Evolutionary conservation across 306 rosid species (phyloP).

Genomic region (Pachyrhizus erosus): DNA sequence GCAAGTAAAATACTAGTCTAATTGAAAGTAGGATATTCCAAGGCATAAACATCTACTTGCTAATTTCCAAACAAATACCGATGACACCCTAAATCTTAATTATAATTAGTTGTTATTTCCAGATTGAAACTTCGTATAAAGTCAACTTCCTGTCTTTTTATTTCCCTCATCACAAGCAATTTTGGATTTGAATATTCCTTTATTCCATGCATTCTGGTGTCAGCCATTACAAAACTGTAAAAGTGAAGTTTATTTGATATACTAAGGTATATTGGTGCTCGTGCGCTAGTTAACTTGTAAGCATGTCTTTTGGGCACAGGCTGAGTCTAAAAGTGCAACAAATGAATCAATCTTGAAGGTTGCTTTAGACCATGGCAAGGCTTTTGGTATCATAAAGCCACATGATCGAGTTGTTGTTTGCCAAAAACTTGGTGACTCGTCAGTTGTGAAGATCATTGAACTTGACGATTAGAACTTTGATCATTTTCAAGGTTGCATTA

Average conservation of each 20-base stretch:
- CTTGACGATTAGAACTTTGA: slow-evolving; percentile 65
- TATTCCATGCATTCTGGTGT: background rate
- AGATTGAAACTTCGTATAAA: background rate
- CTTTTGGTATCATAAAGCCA: slow-evolving; percentile 71
- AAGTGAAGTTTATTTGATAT: background rate
- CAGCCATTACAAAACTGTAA: background rate
- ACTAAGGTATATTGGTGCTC: background rate
- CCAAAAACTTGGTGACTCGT: slow-evolving; percentile 91
- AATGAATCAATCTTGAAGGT: slow-evolving; percentile 90
- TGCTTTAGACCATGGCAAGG: slow-evolving; percentile 87
- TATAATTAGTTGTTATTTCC: background rate
- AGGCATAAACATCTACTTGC: background rate
- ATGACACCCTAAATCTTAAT: background rate
- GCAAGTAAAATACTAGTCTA: background rate
- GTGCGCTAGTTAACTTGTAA: background rate
- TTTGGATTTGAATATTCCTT: slow-evolving; percentile 2
- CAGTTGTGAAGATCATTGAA: slow-evolving; percentile 91
- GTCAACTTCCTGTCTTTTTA: background rate
- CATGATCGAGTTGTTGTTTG: slow-evolving; percentile 91
- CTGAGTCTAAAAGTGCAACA: slow-evolving; percentile 75
- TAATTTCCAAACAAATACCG: background rate
- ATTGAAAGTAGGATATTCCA: background rate
- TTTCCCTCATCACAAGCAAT: background rate
- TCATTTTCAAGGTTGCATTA: background rate
- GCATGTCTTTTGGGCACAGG: slow-evolving; percentile 55